phyloP scores from a whole-genome alignment of 1,139 yeast genomes.

The Saccharomyces hybrid region DNA sequence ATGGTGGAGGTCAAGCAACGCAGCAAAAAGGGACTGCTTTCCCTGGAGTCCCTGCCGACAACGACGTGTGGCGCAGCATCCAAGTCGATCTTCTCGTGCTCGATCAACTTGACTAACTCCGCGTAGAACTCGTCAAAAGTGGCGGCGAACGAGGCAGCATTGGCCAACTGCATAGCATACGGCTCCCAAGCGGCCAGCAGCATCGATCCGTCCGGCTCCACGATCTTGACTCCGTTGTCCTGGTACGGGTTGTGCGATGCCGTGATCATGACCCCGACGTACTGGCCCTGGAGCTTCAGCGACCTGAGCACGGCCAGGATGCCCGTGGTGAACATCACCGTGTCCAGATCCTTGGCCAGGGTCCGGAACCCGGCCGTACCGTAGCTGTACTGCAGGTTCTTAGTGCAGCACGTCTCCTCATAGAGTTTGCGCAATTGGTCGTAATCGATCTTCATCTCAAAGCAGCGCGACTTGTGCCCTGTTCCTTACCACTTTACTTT shows the following conservation, averaged over 20 bases:
- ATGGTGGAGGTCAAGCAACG: slow-evolving; percentile 64
- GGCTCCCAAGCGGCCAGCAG: slow-evolving; percentile 77
- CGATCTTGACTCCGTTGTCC: slow-evolving; percentile 93
- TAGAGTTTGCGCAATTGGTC: slow-evolving; percentile 6
- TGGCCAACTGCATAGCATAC: slow-evolving; percentile 74
- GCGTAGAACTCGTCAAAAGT: slow-evolving; percentile 18
- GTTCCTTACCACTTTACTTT: not conserved
- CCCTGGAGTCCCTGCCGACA: slow-evolving; percentile 68
- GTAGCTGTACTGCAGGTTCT: slow-evolving; percentile 46
- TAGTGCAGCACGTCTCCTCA: slow-evolving; percentile 28
- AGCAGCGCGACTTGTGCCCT: not conserved
- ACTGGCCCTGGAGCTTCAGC: slow-evolving; percentile 46
- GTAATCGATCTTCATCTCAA: slow-evolving; percentile 5
- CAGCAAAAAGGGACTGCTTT: slow-evolving; percentile 63
- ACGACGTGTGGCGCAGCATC: slow-evolving; percentile 37
- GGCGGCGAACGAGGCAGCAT: slow-evolving; percentile 36
- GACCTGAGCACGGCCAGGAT: slow-evolving; percentile 78
- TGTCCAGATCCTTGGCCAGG: slow-evolving; percentile 61
- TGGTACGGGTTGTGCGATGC: slow-evolving; percentile 95
- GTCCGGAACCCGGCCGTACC: slow-evolving; percentile 98
- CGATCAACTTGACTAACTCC: slow-evolving; percentile 32
- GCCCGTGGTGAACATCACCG: slow-evolving; percentile 81
- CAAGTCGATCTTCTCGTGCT: slow-evolving; percentile 22
- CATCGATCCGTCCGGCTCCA: slow-evolving; percentile 94
- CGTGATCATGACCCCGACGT: slow-evolving; percentile 85